Evolutionary conservation across 225 moss, liverwort and hornwort genomes (phyloP).

Genomic region (Pseudisothecium myosuroides): DNA sequence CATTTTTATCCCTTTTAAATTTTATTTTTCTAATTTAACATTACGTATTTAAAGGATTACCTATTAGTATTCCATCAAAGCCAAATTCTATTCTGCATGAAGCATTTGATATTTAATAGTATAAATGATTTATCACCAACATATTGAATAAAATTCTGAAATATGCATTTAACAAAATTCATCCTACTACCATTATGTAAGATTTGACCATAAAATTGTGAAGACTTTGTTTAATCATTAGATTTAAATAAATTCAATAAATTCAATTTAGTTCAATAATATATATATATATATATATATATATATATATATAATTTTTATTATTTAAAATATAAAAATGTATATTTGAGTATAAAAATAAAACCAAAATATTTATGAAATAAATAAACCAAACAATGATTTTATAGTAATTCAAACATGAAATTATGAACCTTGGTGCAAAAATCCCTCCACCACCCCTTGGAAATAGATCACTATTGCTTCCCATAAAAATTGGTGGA

Average conservation of each 20-base stretch:
- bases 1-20: background rate
- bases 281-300: too few relatives aligned
- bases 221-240: background rate
- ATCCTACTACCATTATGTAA: background rate
- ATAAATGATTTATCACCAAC: background rate
- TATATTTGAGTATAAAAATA: too few relatives aligned
- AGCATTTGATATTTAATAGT: background rate
- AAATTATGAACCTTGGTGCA: background rate
- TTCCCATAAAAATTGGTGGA: background rate
- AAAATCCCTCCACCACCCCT: background rate
- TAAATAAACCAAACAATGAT: too few relatives aligned
- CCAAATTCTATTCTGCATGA: background rate
- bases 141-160: background rate
- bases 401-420: background rate
- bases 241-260: too few relatives aligned
- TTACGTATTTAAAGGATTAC: background rate
- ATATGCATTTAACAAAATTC: background rate
- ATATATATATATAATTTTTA: too few relatives aligned
- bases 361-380: background rate
- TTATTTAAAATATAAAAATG: background rate
- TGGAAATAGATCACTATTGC: background rate
- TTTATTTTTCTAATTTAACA: background rate
- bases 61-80: constrained; percentile 10
- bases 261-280: background rate
- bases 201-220: background rate